Percentiles rank a stretch among this genome's conserved stretches.
Conservation (phyloP, 2,329 filamentous ascomycete genomes). For the Gaeumannomyces sp. region DNA sequence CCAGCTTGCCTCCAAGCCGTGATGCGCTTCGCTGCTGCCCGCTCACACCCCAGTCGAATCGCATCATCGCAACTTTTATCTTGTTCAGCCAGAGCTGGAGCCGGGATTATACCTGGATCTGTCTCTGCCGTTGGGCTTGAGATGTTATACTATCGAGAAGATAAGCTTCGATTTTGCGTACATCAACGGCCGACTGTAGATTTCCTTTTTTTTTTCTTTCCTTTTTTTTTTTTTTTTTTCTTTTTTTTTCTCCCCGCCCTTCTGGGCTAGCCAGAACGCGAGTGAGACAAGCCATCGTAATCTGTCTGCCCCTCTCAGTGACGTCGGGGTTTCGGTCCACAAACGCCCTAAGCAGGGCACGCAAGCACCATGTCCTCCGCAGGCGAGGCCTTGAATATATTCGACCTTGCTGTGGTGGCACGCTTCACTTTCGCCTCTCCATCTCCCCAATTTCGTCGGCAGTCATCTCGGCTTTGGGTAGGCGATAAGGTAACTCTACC, state of each 20-base stretch:
- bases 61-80: neutral
- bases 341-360: neutral
- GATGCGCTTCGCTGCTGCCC: neutral
- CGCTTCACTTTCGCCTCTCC: fast-evolving
- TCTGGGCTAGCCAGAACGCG: neutral
- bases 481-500: neutral
- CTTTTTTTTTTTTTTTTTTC: neutral
- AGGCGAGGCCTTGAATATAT: neutral
- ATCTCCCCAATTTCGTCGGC: neutral
- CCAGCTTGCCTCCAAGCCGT: neutral
- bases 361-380: neutral
- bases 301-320: too few relatives aligned
- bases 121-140: neutral
- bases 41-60: neutral
- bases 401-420: neutral
- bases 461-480: neutral
- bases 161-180: neutral
- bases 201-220: neutral
- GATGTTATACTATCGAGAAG: neutral
- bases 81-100: too few relatives aligned
- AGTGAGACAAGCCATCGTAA: neutral
- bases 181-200: neutral
- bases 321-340: neutral
- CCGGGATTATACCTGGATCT: neutral
- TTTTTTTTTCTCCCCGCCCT: too few relatives aligned